Evolutionary conservation across 164 flowering plant genomes (phyloP), one percentile per base, ranked within the genome.

Genomic region (Taxillus chinensis): DNA sequence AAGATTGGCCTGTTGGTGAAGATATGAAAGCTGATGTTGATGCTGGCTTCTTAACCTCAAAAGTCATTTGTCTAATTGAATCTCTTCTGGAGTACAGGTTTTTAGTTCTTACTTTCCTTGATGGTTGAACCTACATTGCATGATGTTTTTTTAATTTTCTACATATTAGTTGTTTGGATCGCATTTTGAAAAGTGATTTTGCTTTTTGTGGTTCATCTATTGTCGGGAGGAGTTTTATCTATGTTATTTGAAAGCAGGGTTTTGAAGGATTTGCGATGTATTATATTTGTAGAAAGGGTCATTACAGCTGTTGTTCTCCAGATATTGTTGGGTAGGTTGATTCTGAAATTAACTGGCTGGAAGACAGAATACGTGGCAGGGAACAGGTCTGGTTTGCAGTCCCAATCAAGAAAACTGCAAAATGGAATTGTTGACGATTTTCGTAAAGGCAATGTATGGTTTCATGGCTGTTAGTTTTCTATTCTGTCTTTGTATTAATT

Each of bases 251-350:
- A 38, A 54, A 14, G 15, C 82, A 90, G 96, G 74, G 63, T 11
- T 39, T 39, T 71, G 7, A 72, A 76, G 61, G 84, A 86, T 64
- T 66, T 92, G 63, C 82, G 98, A 72, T 92, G 98, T 45, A 87
- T 92, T 45, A 63, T 92, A 39, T 92, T 92, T 78, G 98, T 89
- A 15, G 86, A 92, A 59, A 81, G 98, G 78, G 82, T 89, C 3
- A 77, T 89, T 16, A 79, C 92, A 53, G 85, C 98, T 16, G 68
- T 82, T 62, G 96, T 80, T 61, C 76, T 92, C 57, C 57, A 77
- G 15, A 43, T 64, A 56, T 67, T 92, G 15, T 60, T 92, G 57
- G 74, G 64, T 63, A 74, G 78, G 57, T 11, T 87, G 60, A 79
- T 80, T 68, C 73, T 76, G 8, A 73, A 73, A 12, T 3, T 70